Evolutionary conservation across 768 basidiomycete genomes (phyloP).

Genomic region (Russula virescens): DNA sequence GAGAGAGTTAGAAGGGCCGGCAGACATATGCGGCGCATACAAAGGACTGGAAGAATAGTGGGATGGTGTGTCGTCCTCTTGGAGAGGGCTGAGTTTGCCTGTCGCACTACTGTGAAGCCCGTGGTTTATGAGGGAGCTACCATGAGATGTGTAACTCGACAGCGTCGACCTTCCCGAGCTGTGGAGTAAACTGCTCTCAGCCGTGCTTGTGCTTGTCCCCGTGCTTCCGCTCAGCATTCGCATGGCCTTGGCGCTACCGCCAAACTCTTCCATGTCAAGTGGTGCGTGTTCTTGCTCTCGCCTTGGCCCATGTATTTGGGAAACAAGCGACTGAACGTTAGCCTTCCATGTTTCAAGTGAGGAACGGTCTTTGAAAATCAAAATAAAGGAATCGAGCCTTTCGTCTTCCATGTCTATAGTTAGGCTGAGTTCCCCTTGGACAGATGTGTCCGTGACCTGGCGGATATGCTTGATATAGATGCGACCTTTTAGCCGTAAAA

Average conservation of each 20-base stretch:
- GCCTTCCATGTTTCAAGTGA: constrained; percentile 85
- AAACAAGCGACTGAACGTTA: constrained; percentile 75
- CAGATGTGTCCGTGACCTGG: constrained; percentile 74
- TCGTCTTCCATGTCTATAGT: constrained; percentile 99
- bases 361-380: constrained; percentile 89
- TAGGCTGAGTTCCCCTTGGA: constrained; percentile 79
- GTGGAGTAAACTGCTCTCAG: constrained; percentile 59
- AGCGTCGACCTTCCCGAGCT: constrained; percentile 58
- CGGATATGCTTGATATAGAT: constrained; percentile 96
- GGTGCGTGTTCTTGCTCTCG: constrained; percentile 33
- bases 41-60: constrained; percentile 13
- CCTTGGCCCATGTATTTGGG: constrained; percentile 51
- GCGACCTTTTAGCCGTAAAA: constrained; percentile 86
- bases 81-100: constrained; percentile 25
- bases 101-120: constrained; percentile 8
- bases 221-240: constrained; percentile 75
- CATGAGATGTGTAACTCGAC: constrained; percentile 62
- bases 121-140: constrained; percentile 24
- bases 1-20: constrained; percentile 74
- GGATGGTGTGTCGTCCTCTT: constrained; percentile 20
- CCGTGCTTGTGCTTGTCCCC: constrained; percentile 49
- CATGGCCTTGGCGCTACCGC: constrained; percentile 68
- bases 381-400: constrained; percentile 86
- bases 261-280: constrained; percentile 58
- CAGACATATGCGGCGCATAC: constrained; percentile 53